These are phyloP conservation scores for Puya raimondii DNA, from an alignment of 176 grass and related monocot species.

Conservation along the genomic window DNA sequence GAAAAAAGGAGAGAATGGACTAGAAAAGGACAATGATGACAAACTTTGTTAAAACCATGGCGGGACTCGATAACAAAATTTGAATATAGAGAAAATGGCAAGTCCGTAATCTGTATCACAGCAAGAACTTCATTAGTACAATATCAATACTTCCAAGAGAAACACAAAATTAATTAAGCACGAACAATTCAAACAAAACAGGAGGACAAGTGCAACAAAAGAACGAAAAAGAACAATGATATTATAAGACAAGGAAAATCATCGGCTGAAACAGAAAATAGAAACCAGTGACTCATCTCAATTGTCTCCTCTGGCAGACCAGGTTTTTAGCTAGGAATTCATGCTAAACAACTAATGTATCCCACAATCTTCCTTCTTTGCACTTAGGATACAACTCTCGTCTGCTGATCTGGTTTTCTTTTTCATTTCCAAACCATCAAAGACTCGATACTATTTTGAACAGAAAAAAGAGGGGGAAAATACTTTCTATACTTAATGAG, in stretches of 20 bases:
- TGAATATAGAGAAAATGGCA: constrained; percentile 95
- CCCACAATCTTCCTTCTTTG: too few species aligned
- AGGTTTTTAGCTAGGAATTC: too few species aligned
- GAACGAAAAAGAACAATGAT: background rate
- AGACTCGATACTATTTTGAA: too few species aligned
- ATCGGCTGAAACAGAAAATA: background rate
- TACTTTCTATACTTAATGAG: too few species aligned
- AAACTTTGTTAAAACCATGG: constrained; percentile 96
- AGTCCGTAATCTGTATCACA: constrained; percentile 58
- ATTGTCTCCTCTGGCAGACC: background rate
- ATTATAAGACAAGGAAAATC: background rate
- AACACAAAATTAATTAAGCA: background rate
- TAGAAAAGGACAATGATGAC: constrained; percentile 7
- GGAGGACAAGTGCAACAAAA: background rate
- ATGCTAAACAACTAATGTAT: too few species aligned
- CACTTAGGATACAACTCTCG: too few species aligned
- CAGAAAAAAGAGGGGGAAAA: too few species aligned
- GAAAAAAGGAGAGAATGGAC: background rate
- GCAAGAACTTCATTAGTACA: background rate
- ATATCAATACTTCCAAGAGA: background rate
- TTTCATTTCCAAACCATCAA: too few species aligned
- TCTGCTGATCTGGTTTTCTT: too few species aligned
- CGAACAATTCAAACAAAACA: background rate
- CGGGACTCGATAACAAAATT: constrained; percentile 89
- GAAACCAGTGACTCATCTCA: background rate